These are phyloP conservation scores for Senecio squalidus DNA, from an alignment of 140 eudicot species.

Conservation along the genomic window DNA sequence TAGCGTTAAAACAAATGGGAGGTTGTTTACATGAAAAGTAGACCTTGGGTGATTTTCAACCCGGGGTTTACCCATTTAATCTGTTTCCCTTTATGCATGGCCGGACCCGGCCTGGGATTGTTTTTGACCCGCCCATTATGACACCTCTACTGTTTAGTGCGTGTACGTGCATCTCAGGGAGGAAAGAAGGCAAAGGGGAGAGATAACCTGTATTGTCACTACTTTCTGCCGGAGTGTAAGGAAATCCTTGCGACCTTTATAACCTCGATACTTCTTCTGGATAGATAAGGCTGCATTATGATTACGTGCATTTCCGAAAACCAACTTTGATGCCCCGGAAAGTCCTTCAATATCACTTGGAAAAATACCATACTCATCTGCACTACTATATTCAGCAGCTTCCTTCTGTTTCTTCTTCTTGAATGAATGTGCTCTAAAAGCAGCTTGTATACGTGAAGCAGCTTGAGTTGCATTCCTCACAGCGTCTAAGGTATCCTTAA, in stretches of 20 bases:
- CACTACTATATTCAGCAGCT: slow-evolving; percentile 15
- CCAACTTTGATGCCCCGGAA: slow-evolving; percentile 64
- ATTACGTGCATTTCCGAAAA: slow-evolving; percentile 48
- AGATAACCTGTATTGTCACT: slow-evolving; percentile 88
- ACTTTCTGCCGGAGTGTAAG: slow-evolving; percentile 78
- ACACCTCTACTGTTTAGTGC: background rate
- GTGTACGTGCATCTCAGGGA: background rate
- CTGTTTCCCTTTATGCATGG: no score
- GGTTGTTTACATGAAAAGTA: no score
- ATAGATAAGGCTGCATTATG: slow-evolving; percentile 61
- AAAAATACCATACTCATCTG: slow-evolving; percentile 39
- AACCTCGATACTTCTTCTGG: slow-evolving; percentile 85
- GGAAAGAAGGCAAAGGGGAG: background rate
- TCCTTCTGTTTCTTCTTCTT: slow-evolving; percentile 60
- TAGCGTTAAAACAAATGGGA: no score
- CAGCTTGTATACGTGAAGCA: slow-evolving; percentile 93
- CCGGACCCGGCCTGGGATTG: no score
- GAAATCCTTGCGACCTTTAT: slow-evolving; percentile 75
- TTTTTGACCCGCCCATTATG: no score
- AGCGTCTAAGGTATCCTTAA: slow-evolving; percentile 55
- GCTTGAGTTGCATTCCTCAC: slow-evolving; percentile 89
- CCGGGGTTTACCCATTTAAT: no score
- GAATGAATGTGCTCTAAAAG: slow-evolving; percentile 93
- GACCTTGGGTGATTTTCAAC: no score
- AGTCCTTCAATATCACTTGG: slow-evolving; percentile 46